phyloP scores from a whole-genome alignment of 371 early-diverging fungal genomes.

The Mortierella sp. region DNA sequence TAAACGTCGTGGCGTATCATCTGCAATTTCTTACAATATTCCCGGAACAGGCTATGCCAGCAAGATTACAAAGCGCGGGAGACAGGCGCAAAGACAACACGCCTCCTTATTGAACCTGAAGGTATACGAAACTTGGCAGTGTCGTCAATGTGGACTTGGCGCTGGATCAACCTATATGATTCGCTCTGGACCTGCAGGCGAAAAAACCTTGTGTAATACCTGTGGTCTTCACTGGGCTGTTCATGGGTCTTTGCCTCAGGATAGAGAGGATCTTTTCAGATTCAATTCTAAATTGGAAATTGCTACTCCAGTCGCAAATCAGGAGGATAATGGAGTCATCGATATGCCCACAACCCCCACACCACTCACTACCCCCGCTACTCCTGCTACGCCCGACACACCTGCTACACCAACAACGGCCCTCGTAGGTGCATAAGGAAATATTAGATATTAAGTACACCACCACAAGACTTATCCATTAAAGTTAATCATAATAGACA shows the following conservation, averaged over 20 bases:
- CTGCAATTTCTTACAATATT: constrained; percentile 9
- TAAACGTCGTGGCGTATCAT: constrained; percentile 31
- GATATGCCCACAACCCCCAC: not conserved
- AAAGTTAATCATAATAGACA: not conserved
- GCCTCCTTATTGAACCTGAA: constrained; percentile 22
- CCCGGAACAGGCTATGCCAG: constrained; percentile 14
- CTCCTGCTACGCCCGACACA: not conserved
- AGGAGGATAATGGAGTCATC: not conserved
- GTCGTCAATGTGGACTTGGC: constrained; percentile 51
- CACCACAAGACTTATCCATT: not conserved
- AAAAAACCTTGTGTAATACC: constrained; percentile 69
- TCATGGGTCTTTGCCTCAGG: constrained; percentile 64
- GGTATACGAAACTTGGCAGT: constrained; percentile 37
- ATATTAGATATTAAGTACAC: not conserved
- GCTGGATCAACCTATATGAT: constrained; percentile 44
- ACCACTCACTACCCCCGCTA: not conserved
- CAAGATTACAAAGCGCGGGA: constrained; percentile 34
- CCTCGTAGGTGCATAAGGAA: not conserved
- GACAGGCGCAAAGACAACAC: constrained; percentile 4
- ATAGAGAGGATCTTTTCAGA: constrained; percentile 67
- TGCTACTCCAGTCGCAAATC: not conserved
- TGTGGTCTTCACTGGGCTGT: constrained; percentile 68
- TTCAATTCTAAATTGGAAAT: constrained; percentile 1
- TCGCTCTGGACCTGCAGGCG: constrained; percentile 46
- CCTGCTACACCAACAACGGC: constrained; percentile 3